These are phyloP conservation scores for Puccinia novopanici DNA, from an alignment of 1,284 basidiomycete genomes.

Conservation along the genomic window DNA sequence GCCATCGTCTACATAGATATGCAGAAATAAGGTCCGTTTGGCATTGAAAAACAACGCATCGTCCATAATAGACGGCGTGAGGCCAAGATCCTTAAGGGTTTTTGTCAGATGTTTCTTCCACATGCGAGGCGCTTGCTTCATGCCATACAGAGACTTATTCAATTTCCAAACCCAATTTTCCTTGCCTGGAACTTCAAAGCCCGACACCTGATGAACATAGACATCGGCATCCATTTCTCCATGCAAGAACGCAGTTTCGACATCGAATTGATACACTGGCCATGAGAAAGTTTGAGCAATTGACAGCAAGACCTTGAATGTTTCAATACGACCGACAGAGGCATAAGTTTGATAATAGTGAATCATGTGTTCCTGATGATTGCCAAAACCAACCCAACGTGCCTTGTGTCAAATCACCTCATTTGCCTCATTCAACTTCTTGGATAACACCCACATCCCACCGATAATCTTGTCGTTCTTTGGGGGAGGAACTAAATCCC, in stretches of 20 bases:
- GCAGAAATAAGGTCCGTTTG: background rate
- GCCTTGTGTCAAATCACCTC: background rate
- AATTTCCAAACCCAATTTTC: too few species aligned
- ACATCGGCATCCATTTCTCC: too few species aligned
- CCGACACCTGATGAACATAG: too few species aligned
- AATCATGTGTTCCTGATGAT: background rate
- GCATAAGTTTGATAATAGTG: background rate
- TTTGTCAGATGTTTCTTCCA: too few species aligned
- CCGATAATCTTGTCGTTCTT: slow-evolving; percentile 1
- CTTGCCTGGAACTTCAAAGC: too few species aligned
- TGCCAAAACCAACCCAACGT: slow-evolving; percentile 15
- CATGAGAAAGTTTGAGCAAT: background rate
- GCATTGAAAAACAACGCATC: background rate
- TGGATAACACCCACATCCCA: slow-evolving; percentile 9
- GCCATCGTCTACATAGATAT: background rate
- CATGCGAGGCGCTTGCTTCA: too few species aligned
- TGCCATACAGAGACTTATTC: too few species aligned
- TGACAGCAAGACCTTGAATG: background rate
- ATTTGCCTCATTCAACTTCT: background rate
- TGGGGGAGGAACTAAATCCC: background rate
- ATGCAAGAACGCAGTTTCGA: too few species aligned
- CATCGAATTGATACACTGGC: slow-evolving; percentile 1
- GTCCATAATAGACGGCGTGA: background rate
- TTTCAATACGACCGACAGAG: background rate
- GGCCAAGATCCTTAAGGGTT: background rate